Evolutionary conservation across 352 stramenopile species (phyloP).

Genomic region (Albugo laibachii): DNA sequence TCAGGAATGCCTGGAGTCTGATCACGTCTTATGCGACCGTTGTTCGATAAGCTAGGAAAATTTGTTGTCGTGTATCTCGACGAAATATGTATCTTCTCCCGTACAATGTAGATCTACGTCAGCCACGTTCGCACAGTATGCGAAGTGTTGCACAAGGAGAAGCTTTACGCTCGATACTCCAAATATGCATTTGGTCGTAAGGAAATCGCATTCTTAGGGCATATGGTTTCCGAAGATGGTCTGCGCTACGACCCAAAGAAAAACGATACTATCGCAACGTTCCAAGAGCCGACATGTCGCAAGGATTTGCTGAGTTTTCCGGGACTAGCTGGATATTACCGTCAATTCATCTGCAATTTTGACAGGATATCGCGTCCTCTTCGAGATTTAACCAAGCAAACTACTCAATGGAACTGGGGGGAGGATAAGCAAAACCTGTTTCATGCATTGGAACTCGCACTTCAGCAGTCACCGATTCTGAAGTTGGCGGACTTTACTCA

Average conservation of each 20-base stretch:
- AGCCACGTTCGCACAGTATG: neutral
- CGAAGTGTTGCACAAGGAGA: conserved; percentile 2
- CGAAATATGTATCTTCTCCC: conserved; percentile 1
- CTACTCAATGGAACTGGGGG: conserved; percentile 1
- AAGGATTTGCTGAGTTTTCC: conserved; percentile 11
- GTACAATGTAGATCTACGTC: neutral
- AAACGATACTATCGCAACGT: conserved; percentile 3
- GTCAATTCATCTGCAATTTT: conserved; percentile 8
- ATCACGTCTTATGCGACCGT: conserved; percentile 4
- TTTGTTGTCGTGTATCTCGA: conserved; percentile 1
- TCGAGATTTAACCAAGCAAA: conserved; percentile 4
- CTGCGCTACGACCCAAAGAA: conserved; percentile 6
- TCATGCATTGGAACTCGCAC: conserved; percentile 1
- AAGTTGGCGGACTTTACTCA: neutral
- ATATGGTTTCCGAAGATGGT: conserved; percentile 9
- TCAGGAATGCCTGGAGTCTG: conserved; percentile 3
- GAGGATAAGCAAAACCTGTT: conserved; percentile 2
- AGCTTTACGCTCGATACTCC: neutral
- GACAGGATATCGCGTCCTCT: conserved; percentile 8
- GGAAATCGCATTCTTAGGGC: conserved; percentile 13
- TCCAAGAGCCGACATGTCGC: conserved; percentile 1
- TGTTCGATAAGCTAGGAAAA: conserved; percentile 2
- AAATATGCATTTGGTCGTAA: conserved; percentile 7
- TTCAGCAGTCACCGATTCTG: conserved; percentile 6
- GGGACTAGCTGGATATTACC: conserved; percentile 10